Evolutionary conservation across 2,329 filamentous ascomycete species (phyloP), one percentile per base, ranked within the genome.

Genomic region (Fusarium nematophilum): DNA sequence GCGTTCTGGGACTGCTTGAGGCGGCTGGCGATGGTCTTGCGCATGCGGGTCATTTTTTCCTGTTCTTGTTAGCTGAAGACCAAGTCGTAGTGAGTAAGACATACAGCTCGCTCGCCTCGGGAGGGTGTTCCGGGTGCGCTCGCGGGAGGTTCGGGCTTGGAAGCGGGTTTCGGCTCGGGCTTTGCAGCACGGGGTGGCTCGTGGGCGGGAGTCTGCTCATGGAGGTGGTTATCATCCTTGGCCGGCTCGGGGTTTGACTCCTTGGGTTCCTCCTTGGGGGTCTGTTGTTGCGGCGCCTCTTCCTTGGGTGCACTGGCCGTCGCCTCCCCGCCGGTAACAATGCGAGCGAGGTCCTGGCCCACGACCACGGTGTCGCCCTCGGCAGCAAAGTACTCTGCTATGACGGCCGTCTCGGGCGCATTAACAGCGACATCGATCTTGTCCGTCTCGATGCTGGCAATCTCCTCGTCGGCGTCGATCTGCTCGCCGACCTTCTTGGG

Each of bases 21-120:
- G 64, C 89, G 86, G 65, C 73, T 79, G 64, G 89, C 89, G 69
- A 91, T 91, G 60, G 87, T 89, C 81, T 90, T 90, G 78, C 89
- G 88, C 89, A 91, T 91, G 68, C 86, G 86, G 63, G 82, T 83
- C 64, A 89, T 64, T 57, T 72, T 73, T 58, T 72, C 71, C 69
- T 71, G 1, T 13, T 6, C 21, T 21, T 7, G 25, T 63, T 21
- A 60, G 59, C 27, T 31, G 11, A 31, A n/a, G n/a, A n/a, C n/a
- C n/a, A n/a, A n/a, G n/a, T n/a, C n/a, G n/a, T n/a, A n/a, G 6
- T 3, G 2, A 13, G 8, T 4, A 6, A 21, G n/a, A 57, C 65
- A 55, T 55, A 65, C 67, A 21, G 40, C 53, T 59, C 67, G 62
- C 33, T 67, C 66, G 18, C 53, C 62, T 21, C 62, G 61, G 3